Base-by-base conservation (phyloP, 345 rosid genomes). In the Rubroshorea leprosula region DNA sequence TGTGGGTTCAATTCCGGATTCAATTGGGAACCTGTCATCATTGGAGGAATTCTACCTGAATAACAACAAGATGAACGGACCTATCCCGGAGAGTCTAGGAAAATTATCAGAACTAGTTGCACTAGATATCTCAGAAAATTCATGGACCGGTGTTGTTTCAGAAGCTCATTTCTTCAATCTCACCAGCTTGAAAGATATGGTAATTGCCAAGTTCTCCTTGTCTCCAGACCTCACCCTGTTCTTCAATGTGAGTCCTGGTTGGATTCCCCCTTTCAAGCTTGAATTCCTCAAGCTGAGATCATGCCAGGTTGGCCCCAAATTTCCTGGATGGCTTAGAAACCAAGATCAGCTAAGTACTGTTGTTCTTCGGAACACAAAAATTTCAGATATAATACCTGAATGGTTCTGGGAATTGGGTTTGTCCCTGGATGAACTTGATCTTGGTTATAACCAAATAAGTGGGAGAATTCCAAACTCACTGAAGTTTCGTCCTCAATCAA, bases 261-360 rank as follows among this genome's bases (percentile, higher is more conserved):
- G 69, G 69, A 27, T 64, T 45, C 74, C 74, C 21, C 62, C 69
- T 49, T 70, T 70, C 46, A 64, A 70, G 17, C 74, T 70, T 18
- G 49, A 0, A 13, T 64, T 6, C 62, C 47, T 70, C 1, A 26
- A 70, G 1, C 62, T 70, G 10, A 29, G 41, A 22, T 22, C 61
- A 8, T 70, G 69, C 25, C 13, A 4, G 9, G 31, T 70, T 2
- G 74, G 74, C 23, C 74, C 69, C 7, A 4, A 55, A 14, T 70
- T 70, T 45, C 74, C 74, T 2, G 16, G 5, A 1, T 70, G 74
- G 74, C 66, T 64, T 1, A 24, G 62, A n/a, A 55, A 60, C 26
- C 74, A 70, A 49, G 55, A 54, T 12, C 38, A 48, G 47, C 54
- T 64, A 5, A 13, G 3, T 1, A 7, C 17, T 19, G 31, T 70